Evolutionary conservation across 495 filamentous ascomycete genomes (phyloP).

Genomic region (Hypoxylon cercidicola): DNA sequence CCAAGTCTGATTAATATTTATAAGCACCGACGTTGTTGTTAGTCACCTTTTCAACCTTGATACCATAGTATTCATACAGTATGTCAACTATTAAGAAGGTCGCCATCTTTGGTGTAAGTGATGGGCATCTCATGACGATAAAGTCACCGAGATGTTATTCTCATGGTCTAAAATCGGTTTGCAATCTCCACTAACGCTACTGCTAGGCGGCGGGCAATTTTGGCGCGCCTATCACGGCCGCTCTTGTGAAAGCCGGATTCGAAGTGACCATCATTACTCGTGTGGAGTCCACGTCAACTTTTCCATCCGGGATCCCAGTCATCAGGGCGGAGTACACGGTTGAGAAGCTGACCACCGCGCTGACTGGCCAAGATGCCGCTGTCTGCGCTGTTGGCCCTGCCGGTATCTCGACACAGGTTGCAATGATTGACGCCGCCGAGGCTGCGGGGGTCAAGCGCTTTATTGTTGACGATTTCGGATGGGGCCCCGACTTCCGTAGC

Average conservation of each 20-base stretch:
- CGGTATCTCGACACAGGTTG: slow-evolving; percentile 45
- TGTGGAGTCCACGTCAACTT: slow-evolving; percentile 41
- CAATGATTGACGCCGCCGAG: slow-evolving; percentile 63
- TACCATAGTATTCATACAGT: background rate
- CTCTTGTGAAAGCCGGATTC: slow-evolving; percentile 56
- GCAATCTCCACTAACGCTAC: slow-evolving; percentile 4
- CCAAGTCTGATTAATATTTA: too few relatives aligned
- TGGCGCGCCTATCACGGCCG: slow-evolving; percentile 59
- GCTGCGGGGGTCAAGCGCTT: slow-evolving; percentile 60
- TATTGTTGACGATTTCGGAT: slow-evolving; percentile 65
- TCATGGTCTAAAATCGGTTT: background rate
- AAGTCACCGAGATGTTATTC: too few relatives aligned
- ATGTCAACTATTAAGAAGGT: slow-evolving; percentile 54
- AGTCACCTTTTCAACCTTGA: too few relatives aligned
- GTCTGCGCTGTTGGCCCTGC: slow-evolving; percentile 50
- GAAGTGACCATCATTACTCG: slow-evolving; percentile 63
- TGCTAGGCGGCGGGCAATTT: slow-evolving; percentile 63
- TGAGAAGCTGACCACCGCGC: slow-evolving; percentile 49
- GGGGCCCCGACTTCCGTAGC: slow-evolving; percentile 48
- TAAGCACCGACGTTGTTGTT: too few relatives aligned
- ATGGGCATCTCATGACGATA: background rate
- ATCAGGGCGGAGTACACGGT: slow-evolving; percentile 56
- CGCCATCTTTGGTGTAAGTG: slow-evolving; percentile 54
- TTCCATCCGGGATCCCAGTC: slow-evolving; percentile 47
- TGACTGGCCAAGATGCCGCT: slow-evolving; percentile 59